Evolutionary conservation across 148 eudicot genomes (phyloP), one percentile per base, ranked within the genome.

Genomic region (Fagopyrum homotropicum): DNA sequence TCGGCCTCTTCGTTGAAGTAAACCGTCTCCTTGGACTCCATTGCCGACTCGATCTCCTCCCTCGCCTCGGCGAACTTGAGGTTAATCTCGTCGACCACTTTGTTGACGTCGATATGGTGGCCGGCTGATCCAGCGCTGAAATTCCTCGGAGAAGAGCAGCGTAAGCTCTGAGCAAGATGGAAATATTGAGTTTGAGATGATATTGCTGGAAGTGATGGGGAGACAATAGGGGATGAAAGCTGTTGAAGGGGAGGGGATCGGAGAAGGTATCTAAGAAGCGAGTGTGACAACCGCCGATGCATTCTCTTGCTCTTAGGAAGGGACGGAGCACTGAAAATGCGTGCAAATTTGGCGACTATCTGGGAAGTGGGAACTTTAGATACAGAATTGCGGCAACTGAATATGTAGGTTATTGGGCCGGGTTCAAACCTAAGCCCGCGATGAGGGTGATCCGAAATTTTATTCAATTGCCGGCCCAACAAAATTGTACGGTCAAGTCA

Each of bases 21-120:
- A 29, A 93, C 98, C 26, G 98, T 93, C 77, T 93, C 98, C 74
- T 91, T 93, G 6, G 98, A 93, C 5, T 93, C 98, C 94, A 94
- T 74, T 4, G 98, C 98, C 8, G 89, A 68, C 72, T 94, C 98
- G 56, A 94, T 91, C 85, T 94, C 98, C 79, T 94, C 98, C 61
- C 98, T 90, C 0, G 98, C 98, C 82, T 94, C 98, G 4, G 92
- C 95, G 61, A 94, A 94, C 79, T 90, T 94, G 30, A 90, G 76
- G 77, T 93, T 93, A 51, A 94, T 94, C 55, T 86, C 84, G 73
- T 94, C 98, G 1, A 94, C 93, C 43, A 74, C 83, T 79, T 80
- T 86, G 81, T 88, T 86, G 46, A 84, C 83, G 45, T 94, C 95
- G 8, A 81, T 14, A 19, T 43, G 60, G 26, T 72, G 80, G 14